These are phyloP conservation scores for Sophora flavescens DNA, from an alignment of 306 rosid species.

Conservation along the genomic window DNA sequence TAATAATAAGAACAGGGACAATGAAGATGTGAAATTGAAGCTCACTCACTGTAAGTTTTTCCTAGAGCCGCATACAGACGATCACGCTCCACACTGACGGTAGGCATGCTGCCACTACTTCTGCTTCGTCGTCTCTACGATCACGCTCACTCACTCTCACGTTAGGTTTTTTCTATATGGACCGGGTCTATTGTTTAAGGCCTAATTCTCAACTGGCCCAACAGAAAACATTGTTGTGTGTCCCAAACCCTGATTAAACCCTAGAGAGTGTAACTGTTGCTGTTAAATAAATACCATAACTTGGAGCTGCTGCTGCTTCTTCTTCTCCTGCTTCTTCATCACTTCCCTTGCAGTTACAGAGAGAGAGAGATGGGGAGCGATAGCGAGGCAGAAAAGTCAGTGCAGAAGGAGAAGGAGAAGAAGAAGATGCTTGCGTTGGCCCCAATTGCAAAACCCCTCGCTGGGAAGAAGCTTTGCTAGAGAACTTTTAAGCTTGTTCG, in stretches of 20 bases:
- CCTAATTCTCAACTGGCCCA: not conserved
- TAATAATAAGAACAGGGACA: not conserved
- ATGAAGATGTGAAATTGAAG: not conserved
- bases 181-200: too few relatives aligned
- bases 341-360: not conserved
- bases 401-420: constrained; percentile 79
- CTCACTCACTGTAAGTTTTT: constrained; percentile 82
- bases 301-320: too few relatives aligned
- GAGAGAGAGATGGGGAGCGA: constrained; percentile 94
- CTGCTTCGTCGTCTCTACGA: too few relatives aligned
- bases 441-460: constrained; percentile 94
- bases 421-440: constrained; percentile 79
- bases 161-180: too few relatives aligned
- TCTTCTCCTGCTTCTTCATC: too few relatives aligned
- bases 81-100: constrained; percentile 86
- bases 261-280: not conserved
- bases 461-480: constrained; percentile 93
- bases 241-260: constrained; percentile 43
- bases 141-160: too few relatives aligned
- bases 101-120: constrained; percentile 91
- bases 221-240: not conserved
- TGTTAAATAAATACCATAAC: not conserved
- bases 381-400: constrained; percentile 74
- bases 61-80: constrained; percentile 80
- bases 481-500: constrained; percentile 90